phyloP scores from a whole-genome alignment of 371 early-diverging fungal species.

The Sporodiniella umbellata region DNA sequence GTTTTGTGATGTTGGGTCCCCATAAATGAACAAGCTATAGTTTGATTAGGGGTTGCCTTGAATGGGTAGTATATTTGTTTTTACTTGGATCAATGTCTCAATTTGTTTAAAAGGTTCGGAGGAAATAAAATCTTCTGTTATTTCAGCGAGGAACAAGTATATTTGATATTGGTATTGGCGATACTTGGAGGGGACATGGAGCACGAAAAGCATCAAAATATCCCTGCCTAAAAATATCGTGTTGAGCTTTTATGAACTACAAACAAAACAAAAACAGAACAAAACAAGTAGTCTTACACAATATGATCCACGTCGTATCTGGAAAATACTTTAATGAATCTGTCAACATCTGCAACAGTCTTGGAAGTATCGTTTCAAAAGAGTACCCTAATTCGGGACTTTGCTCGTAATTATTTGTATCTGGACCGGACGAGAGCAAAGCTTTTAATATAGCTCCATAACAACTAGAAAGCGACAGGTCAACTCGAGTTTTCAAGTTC shows the following conservation, averaged over 20 bases:
- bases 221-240: constrained; percentile 4
- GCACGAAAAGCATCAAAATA: background rate
- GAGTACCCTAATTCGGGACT: background rate
- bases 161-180: constrained; percentile 21
- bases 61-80: too few species aligned
- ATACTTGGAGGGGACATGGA: constrained; percentile 1
- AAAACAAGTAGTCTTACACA: constrained; percentile 17
- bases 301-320: constrained; percentile 17
- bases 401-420: background rate
- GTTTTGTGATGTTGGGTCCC: constrained; percentile 16
- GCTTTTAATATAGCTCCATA: constrained; percentile 14
- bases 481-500: background rate
- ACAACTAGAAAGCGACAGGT: constrained; percentile 4
- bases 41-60: too few species aligned
- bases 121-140: background rate
- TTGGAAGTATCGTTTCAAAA: constrained; percentile 23
- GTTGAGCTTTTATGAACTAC: too few species aligned
- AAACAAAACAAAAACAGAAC: background rate
- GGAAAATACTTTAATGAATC: constrained; percentile 11
- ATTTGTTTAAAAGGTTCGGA: constrained; percentile 5
- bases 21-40: constrained; percentile 27
- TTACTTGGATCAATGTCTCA: constrained; percentile 24
- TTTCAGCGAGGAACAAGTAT: constrained; percentile 14
- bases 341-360: constrained; percentile 14
- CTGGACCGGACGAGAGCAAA: constrained; percentile 5